Base-by-base conservation (phyloP, 345 rosid species). In the Lepidium sativum region DNA sequence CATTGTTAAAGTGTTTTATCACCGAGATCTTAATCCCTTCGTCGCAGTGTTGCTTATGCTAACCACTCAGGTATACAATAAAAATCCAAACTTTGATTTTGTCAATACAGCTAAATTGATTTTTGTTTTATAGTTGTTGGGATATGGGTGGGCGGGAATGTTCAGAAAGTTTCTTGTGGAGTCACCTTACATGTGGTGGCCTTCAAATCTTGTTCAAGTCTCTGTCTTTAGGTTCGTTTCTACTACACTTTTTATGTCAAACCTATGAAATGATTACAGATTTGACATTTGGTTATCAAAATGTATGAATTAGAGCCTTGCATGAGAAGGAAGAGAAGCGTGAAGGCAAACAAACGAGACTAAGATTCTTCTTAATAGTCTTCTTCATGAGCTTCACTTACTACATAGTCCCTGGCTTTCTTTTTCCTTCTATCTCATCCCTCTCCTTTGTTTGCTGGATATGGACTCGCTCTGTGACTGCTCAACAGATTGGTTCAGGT, bases 401-500 rank as follows among this genome's bases (percentile, higher is more conserved):
- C 77, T 89, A 89, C 63, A 23, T 82, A 0, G 9, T 89, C 39
- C 98, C 94, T 6, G 82, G 82, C 49, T 83, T 78, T 52, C 60
- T 92, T 25, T 85, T 89, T 69, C 92, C 79, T 34, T 71, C 91
- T 6, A 48, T 92, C 16, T 79, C 94, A 7, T 49, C 80, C 1
- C 57, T 92, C 55, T 89, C 97, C 6, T 61, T 88, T 3, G 65
- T 80, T 8, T 92, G 91, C 57, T 85, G 79, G 87, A 72, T 85
- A 69, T 89, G 98, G 89, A 83, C 63, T 32, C 63, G 83, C 29
- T 83, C 89, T 0, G 41, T 85, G 38, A 77, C 72, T 0, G 88
- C 85, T 10, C 96, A 92, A 13, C 88, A 86, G 76, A 76, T 89
- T 0, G 95, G 92, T 37, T 84, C 84, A 5, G 95, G 91, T 4